Conservation (phyloP, 805 yeast species). For the Lipomyces chichibuensis region DNA sequence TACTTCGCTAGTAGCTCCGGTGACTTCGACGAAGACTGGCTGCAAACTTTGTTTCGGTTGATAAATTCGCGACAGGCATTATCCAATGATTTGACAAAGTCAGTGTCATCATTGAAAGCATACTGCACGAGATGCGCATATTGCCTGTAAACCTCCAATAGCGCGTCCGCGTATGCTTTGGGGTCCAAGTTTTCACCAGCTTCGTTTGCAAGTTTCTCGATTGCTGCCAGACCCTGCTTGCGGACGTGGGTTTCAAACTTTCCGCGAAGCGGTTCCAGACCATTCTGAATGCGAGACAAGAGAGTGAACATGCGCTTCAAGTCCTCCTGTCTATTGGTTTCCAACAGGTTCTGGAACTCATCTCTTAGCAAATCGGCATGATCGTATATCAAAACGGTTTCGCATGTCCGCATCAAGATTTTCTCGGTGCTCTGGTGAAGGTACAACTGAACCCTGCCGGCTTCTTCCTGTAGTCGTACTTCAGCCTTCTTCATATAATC, state of each 20-base stretch:
- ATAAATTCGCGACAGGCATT: constrained; percentile 84
- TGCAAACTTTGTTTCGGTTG: constrained; percentile 78
- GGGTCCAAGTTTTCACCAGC: constrained; percentile 57
- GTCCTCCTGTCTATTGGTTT: constrained; percentile 70
- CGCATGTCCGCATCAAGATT: constrained; percentile 73
- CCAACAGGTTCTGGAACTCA: constrained; percentile 75
- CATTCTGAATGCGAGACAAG: constrained; percentile 74
- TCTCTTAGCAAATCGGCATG: constrained; percentile 77
- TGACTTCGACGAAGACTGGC: constrained; percentile 62
- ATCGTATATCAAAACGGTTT: constrained; percentile 72
- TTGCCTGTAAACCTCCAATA: constrained; percentile 68
- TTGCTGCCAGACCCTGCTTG: constrained; percentile 61
- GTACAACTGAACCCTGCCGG: constrained; percentile 72
- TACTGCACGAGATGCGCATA: constrained; percentile 65
- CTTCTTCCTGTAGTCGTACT: constrained; percentile 79
- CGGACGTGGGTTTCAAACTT: constrained; percentile 74
- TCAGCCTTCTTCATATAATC: constrained; percentile 90
- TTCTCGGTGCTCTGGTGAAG: constrained; percentile 85
- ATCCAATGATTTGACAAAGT: constrained; percentile 84
- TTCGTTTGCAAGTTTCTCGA: constrained; percentile 57
- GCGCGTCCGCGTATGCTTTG: constrained; percentile 73
- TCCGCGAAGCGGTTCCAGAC: constrained; percentile 76
- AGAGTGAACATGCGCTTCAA: constrained; percentile 75
- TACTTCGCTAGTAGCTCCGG: constrained; percentile 91
- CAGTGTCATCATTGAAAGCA: constrained; percentile 73